phyloP scores from a whole-genome alignment of 2,329 filamentous ascomycete species.

The Rhinocladiella mackenziei region DNA sequence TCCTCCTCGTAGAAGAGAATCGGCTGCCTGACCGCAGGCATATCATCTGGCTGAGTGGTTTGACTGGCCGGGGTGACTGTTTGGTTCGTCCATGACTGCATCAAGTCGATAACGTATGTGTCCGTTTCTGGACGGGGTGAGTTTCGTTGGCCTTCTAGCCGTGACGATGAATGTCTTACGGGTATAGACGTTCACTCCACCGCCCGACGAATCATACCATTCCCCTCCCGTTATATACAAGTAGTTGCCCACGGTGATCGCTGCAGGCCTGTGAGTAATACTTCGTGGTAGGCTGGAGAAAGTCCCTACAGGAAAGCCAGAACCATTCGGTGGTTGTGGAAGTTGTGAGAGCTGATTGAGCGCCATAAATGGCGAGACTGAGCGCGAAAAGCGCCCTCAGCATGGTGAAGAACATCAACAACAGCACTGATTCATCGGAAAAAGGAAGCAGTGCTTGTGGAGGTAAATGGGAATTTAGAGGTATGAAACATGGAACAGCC shows the following conservation, averaged over 20 bases:
- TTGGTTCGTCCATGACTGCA: conserved; percentile 19
- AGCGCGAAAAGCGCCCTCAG: conserved; percentile 10
- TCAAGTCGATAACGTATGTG: conserved; percentile 17
- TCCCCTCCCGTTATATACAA: conserved; percentile 20
- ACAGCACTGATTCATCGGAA: too few relatives aligned
- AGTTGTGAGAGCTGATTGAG: background rate
- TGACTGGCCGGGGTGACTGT: conserved; percentile 5
- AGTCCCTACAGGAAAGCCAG: conserved; percentile 11
- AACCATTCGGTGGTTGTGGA: conserved; percentile 10
- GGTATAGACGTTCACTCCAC: background rate
- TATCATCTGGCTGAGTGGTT: background rate
- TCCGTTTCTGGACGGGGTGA: conserved; percentile 7
- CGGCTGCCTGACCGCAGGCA: conserved; percentile 13
- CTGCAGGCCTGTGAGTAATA: conserved; percentile 5
- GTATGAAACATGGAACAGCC: background rate
- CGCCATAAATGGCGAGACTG: conserved; percentile 1
- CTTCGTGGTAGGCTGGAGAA: background rate
- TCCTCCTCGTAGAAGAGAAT: conserved; percentile 15
- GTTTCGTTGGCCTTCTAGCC: background rate
- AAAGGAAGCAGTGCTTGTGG: too few relatives aligned
- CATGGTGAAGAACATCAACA: conserved; percentile 3
- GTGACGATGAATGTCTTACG: background rate
- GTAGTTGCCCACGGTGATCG: conserved; percentile 8
- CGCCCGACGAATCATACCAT: conserved; percentile 5
- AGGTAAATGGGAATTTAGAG: background rate